Evolutionary conservation across 345 rosid species (phyloP).

Genomic region (Salix suchowensis): DNA sequence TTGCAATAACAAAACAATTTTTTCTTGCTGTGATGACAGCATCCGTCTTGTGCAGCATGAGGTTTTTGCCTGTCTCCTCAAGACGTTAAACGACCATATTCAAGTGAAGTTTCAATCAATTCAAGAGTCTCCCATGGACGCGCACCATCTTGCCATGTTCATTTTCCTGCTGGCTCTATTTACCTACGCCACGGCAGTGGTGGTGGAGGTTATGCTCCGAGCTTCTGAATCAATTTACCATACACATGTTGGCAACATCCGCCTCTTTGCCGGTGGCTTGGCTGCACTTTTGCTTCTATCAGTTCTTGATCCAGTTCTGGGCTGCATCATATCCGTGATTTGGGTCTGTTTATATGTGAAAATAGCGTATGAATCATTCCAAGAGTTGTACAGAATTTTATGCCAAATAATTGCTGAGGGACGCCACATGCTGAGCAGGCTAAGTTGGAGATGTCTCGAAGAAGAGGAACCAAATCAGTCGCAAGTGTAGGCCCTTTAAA

Average conservation of each 20-base stretch:
- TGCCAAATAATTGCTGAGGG: no score
- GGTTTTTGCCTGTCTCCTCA: neutral
- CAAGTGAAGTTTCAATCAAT: neutral
- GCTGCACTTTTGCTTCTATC: neutral
- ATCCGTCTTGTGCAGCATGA: neutral
- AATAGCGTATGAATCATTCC: neutral
- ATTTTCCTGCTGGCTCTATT: neutral
- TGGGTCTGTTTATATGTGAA: neutral
- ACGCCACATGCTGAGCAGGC: no score
- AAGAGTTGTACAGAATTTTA: neutral
- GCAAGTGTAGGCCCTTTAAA: no score
- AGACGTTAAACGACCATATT: neutral
- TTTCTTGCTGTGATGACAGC: neutral
- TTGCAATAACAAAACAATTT: no score
- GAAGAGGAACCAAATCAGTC: no score
- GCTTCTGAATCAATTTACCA: neutral
- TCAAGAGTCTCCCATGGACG: neutral
- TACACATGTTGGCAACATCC: neutral
- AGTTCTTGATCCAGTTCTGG: neutral
- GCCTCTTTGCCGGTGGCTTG: neutral
- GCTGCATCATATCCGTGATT: neutral
- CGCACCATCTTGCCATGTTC: neutral
- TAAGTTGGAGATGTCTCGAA: no score
- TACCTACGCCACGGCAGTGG: neutral
- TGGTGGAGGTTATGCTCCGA: neutral